phyloP scores from a whole-genome alignment of 805 yeast species.

The Myxozyma melibiosi region DNA sequence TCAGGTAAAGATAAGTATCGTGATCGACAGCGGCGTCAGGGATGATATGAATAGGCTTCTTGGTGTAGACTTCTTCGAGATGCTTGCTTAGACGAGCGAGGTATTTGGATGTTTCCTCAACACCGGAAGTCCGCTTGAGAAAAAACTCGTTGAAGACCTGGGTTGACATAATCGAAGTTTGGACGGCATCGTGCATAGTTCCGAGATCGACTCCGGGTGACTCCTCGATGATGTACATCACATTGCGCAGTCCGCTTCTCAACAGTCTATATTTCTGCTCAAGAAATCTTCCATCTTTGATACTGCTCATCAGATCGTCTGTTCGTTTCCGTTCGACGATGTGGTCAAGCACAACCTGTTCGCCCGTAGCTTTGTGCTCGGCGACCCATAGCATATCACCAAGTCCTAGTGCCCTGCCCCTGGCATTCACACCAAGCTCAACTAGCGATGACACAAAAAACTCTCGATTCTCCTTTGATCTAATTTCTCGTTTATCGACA shows the following conservation, averaged over 20 bases:
- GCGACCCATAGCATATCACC: slow-evolving; percentile 96
- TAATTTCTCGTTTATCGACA: slow-evolving; percentile 81
- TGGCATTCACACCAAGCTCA: slow-evolving; percentile 48
- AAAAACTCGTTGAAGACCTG: slow-evolving; percentile 67
- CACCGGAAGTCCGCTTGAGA: slow-evolving; percentile 65
- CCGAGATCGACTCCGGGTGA: slow-evolving; percentile 49
- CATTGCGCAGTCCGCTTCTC: slow-evolving; percentile 65
- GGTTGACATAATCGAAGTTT: slow-evolving; percentile 73
- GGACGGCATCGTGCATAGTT: slow-evolving; percentile 56
- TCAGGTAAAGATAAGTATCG: slow-evolving; percentile 18
- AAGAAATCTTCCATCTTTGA: slow-evolving; percentile 81
- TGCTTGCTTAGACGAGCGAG: slow-evolving; percentile 53
- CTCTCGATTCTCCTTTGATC: slow-evolving; percentile 67
- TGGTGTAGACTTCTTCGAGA: slow-evolving; percentile 47
- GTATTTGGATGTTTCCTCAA: slow-evolving; percentile 73
- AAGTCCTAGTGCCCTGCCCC: slow-evolving; percentile 62
- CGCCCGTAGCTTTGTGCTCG: slow-evolving; percentile 55
- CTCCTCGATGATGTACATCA: slow-evolving; percentile 82
- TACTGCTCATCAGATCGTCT: slow-evolving; percentile 81
- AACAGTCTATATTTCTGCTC: slow-evolving; percentile 83
- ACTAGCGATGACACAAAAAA: slow-evolving; percentile 63
- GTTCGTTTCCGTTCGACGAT: slow-evolving; percentile 89
- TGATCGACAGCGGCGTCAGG: slow-evolving; percentile 41
- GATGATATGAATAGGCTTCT: slow-evolving; percentile 45
- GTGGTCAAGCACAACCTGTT: slow-evolving; percentile 71